A percentile compares a stretch with the other conserved stretches of the same genome.
These are phyloP conservation scores for Zymoseptoria tritici DNA, from an alignment of 2,329 filamentous ascomycete species.

Conservation along the genomic window DNA sequence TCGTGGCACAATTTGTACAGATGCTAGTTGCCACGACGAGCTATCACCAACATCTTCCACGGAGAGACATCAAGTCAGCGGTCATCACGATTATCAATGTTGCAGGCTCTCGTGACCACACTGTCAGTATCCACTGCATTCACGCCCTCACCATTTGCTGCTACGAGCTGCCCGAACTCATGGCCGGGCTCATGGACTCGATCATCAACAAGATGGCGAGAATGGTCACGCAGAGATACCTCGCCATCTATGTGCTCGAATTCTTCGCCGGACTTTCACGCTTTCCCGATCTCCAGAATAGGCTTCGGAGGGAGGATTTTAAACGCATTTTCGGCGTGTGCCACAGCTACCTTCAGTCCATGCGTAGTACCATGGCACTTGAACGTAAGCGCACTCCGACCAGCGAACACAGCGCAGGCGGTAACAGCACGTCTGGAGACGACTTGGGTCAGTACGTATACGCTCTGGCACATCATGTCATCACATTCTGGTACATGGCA, in stretches of 20 bases:
- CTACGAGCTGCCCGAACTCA: slow-evolving; percentile 82
- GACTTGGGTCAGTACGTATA: slow-evolving; percentile 63
- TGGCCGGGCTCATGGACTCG: slow-evolving; percentile 74
- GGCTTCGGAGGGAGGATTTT: slow-evolving; percentile 69
- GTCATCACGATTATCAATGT: slow-evolving; percentile 71
- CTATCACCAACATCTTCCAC: slow-evolving; percentile 78
- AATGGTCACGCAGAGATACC: slow-evolving; percentile 86
- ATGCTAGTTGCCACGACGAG: slow-evolving; percentile 80
- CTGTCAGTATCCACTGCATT: slow-evolving; percentile 85
- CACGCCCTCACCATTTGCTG: slow-evolving; percentile 92
- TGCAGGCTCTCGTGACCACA: slow-evolving; percentile 45
- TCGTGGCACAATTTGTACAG: slow-evolving; percentile 82
- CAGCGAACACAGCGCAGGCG: slow-evolving; percentile 21
- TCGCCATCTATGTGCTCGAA: slow-evolving; percentile 91
- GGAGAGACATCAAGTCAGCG: slow-evolving; percentile 85
- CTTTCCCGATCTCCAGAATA: slow-evolving; percentile 53
- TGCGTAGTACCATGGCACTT: slow-evolving; percentile 45
- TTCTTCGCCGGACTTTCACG: slow-evolving; percentile 87
- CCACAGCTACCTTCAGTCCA: slow-evolving; percentile 85
- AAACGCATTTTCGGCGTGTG: slow-evolving; percentile 92
- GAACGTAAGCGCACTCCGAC: slow-evolving; percentile 21
- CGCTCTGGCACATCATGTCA: slow-evolving; percentile 86
- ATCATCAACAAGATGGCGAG: slow-evolving; percentile 91
- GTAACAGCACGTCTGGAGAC: slow-evolving; percentile 22
- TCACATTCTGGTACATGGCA: slow-evolving; percentile 94